phyloP scores from a whole-genome alignment of 192 early-diverging fungal genomes.

The Oehlia diaphana region DNA sequence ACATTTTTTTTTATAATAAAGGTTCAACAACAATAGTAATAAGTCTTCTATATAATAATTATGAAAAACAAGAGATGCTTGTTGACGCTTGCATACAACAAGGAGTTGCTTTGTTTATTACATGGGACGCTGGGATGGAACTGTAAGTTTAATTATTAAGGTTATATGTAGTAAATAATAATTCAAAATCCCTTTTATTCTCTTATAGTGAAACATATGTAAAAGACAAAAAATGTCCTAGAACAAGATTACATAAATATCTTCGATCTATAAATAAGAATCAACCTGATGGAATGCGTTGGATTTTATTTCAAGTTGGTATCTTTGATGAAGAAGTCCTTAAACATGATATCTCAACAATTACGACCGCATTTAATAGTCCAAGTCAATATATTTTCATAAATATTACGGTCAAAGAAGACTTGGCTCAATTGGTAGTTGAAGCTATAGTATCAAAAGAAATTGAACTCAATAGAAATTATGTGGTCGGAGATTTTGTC shows the following conservation, averaged over 20 bases:
- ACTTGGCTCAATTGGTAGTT: not conserved
- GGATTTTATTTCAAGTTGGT: constrained; percentile 18
- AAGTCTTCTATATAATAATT: constrained; percentile 9
- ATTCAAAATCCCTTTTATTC: not conserved
- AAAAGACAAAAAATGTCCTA: not conserved
- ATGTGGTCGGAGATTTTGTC: constrained; percentile 17
- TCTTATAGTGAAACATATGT: not conserved
- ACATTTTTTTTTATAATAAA: not conserved
- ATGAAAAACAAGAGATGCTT: constrained; percentile 7
- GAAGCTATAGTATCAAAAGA: not conserved
- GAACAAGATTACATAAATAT: constrained; percentile 5
- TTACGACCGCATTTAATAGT: constrained; percentile 14
- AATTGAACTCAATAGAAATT: constrained; percentile 1
- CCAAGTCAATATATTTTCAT: constrained; percentile 9
- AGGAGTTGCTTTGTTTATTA: constrained; percentile 5
- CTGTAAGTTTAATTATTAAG: not conserved
- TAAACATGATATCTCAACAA: constrained; percentile 12
- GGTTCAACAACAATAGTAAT: not conserved
- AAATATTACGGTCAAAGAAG: constrained; percentile 17
- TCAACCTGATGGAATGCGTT: not conserved
- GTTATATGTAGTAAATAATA: not conserved
- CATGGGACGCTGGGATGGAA: constrained; percentile 13
- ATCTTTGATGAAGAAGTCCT: constrained; percentile 9
- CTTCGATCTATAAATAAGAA: not conserved
- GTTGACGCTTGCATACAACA: not conserved